Conservation (phyloP, 2,329 filamentous ascomycete genomes). For the Botrytis elliptica region DNA sequence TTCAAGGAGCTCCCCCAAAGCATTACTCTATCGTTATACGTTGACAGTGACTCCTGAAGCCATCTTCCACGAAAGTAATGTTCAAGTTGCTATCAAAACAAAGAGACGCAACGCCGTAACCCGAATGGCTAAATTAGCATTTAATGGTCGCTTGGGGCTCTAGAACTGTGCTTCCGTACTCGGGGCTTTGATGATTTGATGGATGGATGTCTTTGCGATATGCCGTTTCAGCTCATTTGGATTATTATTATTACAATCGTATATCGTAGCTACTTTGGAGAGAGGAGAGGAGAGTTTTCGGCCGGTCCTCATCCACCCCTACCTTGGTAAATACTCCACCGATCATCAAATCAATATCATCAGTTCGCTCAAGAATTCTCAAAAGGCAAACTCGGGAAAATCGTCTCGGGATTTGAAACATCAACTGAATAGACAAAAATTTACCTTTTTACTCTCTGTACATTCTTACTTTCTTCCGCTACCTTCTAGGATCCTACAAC, state of each 20-base stretch:
- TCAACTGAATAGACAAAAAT: neutral
- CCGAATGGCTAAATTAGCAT: neutral
- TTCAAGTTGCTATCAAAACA: neutral
- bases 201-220: neutral
- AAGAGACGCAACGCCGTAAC: neutral
- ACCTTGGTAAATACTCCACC: neutral
- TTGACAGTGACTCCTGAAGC: neutral
- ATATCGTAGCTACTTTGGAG: neutral
- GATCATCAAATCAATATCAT: neutral
- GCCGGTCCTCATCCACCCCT: neutral
- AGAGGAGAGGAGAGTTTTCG: neutral
- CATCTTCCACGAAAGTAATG: neutral
- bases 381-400: neutral
- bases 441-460: neutral
- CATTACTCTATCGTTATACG: neutral
- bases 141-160: neutral
- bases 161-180: constrained; percentile 6
- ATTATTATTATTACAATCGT: neutral
- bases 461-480: neutral
- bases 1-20: neutral
- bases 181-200: constrained; percentile 5
- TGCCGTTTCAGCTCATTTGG: neutral
- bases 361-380: neutral
- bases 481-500: neutral
- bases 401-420: neutral